Evolutionary conservation across 2,329 filamentous ascomycete species (phyloP).

Genomic region (Xylariaceae sp.): DNA sequence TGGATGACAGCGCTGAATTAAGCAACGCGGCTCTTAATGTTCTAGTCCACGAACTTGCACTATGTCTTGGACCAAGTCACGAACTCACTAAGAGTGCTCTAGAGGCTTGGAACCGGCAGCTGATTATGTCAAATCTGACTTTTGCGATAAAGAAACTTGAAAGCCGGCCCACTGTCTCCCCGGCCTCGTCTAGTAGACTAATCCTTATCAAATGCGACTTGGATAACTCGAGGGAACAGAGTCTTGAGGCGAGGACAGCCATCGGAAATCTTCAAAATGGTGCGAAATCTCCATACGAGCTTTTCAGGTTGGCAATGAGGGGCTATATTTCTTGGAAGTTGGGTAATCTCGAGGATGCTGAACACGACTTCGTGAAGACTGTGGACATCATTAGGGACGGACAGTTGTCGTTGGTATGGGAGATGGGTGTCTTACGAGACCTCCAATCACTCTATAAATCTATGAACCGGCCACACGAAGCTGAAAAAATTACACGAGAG

Average conservation of each 20-base stretch:
- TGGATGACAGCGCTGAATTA: slow-evolving; percentile 8
- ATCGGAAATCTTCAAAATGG: not conserved
- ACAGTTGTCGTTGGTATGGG: too few relatives aligned
- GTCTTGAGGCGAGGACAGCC: not conserved
- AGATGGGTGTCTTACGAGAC: not conserved
- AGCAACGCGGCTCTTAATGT: slow-evolving; percentile 19
- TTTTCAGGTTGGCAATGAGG: too few relatives aligned
- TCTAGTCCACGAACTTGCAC: slow-evolving; percentile 20
- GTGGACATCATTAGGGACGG: slow-evolving; percentile 1
- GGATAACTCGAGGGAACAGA: not conserved
- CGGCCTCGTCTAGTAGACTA: not conserved
- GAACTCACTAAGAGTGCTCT: slow-evolving; percentile 16
- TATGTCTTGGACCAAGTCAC: slow-evolving; percentile 19
- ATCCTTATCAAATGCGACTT: too few relatives aligned
- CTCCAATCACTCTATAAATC: slow-evolving; percentile 3
- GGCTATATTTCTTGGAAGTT: not conserved
- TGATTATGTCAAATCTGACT: not conserved
- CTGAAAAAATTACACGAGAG: not conserved
- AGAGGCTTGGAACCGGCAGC: too few relatives aligned
- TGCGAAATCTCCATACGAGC: not conserved
- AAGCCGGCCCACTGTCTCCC: not conserved
- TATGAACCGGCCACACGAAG: not conserved
- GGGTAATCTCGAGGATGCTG: slow-evolving; percentile 3
- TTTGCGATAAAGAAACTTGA: not conserved
- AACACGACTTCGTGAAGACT: slow-evolving; percentile 1